These are phyloP conservation scores for Chionographis japonica DNA, from an alignment of 106 monocot genomes.

Conservation along the genomic window DNA sequence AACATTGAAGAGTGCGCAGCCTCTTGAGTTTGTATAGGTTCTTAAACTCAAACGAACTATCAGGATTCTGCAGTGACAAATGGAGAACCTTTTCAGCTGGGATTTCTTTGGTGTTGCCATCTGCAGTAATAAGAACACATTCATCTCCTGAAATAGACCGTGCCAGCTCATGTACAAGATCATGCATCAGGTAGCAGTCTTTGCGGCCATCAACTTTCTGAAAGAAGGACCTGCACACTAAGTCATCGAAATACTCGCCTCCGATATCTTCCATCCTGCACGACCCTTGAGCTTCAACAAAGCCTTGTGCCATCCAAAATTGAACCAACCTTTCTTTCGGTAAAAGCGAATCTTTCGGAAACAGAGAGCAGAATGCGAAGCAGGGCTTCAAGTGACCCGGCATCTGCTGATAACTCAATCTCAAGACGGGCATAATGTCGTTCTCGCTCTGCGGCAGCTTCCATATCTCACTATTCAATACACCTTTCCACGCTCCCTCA, in stretches of 20 bases:
- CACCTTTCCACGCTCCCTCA: slow-evolving; percentile 27
- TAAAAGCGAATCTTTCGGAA: slow-evolving; percentile 35
- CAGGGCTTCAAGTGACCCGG: slow-evolving; percentile 43
- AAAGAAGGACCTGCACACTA: background rate
- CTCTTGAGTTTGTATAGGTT: background rate
- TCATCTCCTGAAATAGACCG: slow-evolving; percentile 10
- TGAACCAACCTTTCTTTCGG: slow-evolving; percentile 15
- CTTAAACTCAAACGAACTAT: background rate
- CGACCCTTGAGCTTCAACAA: slow-evolving; percentile 17
- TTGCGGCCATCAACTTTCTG: background rate
- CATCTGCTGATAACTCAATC: slow-evolving; percentile 35
- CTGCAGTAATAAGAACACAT: background rate
- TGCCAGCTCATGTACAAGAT: slow-evolving; percentile 7
- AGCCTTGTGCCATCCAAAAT: slow-evolving; percentile 51
- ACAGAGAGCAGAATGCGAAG: slow-evolving; percentile 47
- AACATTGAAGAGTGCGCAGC: slow-evolving; percentile 15
- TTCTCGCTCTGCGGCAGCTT: slow-evolving; percentile 8
- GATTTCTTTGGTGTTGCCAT: background rate
- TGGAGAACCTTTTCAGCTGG: background rate
- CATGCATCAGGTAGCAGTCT: slow-evolving; percentile 8
- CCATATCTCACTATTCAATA: slow-evolving; percentile 23
- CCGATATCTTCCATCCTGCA: slow-evolving; percentile 9
- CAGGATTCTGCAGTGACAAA: background rate
- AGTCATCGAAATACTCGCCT: slow-evolving; percentile 4
- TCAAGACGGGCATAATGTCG: slow-evolving; percentile 24